phyloP scores from a whole-genome alignment of 2,329 filamentous ascomycete genomes.

The Stachybotrys chlorohalonatus region DNA sequence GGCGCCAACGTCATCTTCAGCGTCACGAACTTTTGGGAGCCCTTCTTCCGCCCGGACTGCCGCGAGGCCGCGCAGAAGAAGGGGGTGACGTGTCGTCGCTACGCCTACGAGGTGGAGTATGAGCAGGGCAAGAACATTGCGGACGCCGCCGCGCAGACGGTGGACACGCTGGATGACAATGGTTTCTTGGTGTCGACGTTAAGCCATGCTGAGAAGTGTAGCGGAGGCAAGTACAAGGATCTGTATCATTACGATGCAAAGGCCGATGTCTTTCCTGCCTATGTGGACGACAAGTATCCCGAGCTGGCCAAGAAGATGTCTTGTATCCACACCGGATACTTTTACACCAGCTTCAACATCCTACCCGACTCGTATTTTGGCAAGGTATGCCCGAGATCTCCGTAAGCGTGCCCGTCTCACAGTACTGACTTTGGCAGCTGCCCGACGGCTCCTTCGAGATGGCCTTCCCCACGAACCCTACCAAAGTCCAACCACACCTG shows the following conservation, averaged over 20 bases:
- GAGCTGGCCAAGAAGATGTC: conserved; percentile 38
- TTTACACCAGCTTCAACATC: conserved; percentile 37
- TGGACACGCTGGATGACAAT: conserved; percentile 31
- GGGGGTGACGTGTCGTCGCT: conserved; percentile 31
- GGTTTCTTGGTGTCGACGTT: conserved; percentile 43
- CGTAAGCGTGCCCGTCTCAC: neutral
- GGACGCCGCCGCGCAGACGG: conserved; percentile 36
- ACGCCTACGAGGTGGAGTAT: conserved; percentile 39
- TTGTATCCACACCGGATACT: conserved; percentile 40
- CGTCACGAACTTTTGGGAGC: conserved; percentile 47
- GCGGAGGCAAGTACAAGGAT: conserved; percentile 33
- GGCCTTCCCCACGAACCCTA: conserved; percentile 33
- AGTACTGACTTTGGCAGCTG: conserved; percentile 12
- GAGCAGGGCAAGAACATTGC: conserved; percentile 45
- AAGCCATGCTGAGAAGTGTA: conserved; percentile 37
- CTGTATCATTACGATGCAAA: conserved; percentile 36
- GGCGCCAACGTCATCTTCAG: conserved; percentile 43
- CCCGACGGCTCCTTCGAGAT: conserved; percentile 34
- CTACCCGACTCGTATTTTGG: conserved; percentile 34
- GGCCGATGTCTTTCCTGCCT: neutral
- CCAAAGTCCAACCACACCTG: conserved; percentile 31
- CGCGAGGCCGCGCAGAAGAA: conserved; percentile 25
- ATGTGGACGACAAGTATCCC: conserved; percentile 19
- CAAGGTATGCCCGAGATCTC: conserved; percentile 24
- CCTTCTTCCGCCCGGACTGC: conserved; percentile 35